Conservation (phyloP, 2,329 filamentous ascomycete genomes). For the Aspergillus novoparasiticus region DNA sequence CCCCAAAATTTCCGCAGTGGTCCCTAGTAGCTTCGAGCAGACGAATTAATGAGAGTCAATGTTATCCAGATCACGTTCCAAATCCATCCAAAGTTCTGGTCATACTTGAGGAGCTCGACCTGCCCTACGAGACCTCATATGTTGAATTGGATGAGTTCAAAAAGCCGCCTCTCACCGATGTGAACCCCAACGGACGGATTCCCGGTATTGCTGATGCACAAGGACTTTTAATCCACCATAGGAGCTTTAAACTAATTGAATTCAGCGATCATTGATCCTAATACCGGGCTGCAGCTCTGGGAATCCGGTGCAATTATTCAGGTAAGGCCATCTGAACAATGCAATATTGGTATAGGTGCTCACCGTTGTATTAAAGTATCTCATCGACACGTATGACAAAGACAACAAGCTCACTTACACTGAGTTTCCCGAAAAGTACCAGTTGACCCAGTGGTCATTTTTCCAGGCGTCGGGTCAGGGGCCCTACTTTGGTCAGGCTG, state of each 20-base stretch:
- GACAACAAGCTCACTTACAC: slow-evolving; percentile 42
- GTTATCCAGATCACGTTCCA: neutral
- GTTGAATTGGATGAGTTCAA: neutral
- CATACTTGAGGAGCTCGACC: neutral
- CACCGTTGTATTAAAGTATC: slow-evolving; percentile 37
- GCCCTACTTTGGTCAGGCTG: slow-evolving; percentile 52
- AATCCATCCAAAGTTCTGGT: neutral
- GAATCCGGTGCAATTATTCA: slow-evolving; percentile 29
- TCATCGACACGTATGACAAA: slow-evolving; percentile 49
- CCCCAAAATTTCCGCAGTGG: no score
- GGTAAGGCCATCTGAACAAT: no score
- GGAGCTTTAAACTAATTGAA: no score
- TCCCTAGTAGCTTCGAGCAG: no score
- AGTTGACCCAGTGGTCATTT: slow-evolving; percentile 42
- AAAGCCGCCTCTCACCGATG: neutral
- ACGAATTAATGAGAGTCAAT: no score
- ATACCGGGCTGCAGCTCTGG: neutral
- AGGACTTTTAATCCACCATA: no score
- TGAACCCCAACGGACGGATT: neutral
- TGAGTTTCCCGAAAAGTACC: slow-evolving; percentile 43
- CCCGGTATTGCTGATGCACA: neutral
- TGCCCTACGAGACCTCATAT: neutral
- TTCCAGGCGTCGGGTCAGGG: slow-evolving; percentile 52
- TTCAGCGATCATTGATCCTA: neutral
- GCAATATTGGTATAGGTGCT: no score